Evolutionary conservation across 768 basidiomycete species (phyloP).

Genomic region (Porphyrellus cyaneotinctus): DNA sequence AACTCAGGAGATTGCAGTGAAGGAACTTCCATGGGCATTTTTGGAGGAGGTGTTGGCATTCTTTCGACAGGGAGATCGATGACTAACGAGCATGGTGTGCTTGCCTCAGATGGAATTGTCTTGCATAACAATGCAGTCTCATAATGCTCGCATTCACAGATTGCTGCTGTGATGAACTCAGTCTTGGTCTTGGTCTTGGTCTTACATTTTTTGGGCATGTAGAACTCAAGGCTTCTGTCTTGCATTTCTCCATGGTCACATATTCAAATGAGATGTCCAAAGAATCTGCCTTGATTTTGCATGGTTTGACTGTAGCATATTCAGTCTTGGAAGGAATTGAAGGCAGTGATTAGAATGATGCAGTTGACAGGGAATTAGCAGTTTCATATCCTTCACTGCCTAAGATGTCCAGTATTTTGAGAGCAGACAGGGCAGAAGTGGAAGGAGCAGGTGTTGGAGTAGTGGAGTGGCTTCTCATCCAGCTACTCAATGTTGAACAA

Average conservation of each 20-base stretch:
- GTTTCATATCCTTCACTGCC: constrained; percentile 52
- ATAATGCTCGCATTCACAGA: constrained; percentile 38
- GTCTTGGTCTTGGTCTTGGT: constrained; percentile 34
- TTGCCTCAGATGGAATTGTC: constrained; percentile 35
- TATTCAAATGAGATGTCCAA: constrained; percentile 45
- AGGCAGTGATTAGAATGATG: constrained; percentile 55
- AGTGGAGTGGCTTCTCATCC: constrained; percentile 32
- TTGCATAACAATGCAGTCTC: constrained; percentile 44
- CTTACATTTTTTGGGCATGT: constrained; percentile 40
- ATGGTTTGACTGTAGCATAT: constrained; percentile 40
- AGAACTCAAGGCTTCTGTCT: constrained; percentile 40
- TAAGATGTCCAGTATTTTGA: constrained; percentile 31
- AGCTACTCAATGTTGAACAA: constrained; percentile 32
- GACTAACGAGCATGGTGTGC: constrained; percentile 35
- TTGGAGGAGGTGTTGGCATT: constrained; percentile 25
- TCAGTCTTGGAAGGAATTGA: constrained; percentile 56
- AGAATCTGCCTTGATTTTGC: constrained; percentile 40
- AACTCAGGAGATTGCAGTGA: constrained; percentile 28
- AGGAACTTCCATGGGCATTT: constrained; percentile 24
- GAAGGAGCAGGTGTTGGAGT: constrained; percentile 34
- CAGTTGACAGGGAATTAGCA: constrained; percentile 40
- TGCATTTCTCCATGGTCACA: constrained; percentile 46
- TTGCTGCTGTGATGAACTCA: constrained; percentile 46
- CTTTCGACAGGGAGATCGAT: constrained; percentile 27
- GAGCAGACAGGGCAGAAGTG: constrained; percentile 23